Conservation (phyloP, 352 stramenopile species). For the Phytophthora litchii region DNA sequence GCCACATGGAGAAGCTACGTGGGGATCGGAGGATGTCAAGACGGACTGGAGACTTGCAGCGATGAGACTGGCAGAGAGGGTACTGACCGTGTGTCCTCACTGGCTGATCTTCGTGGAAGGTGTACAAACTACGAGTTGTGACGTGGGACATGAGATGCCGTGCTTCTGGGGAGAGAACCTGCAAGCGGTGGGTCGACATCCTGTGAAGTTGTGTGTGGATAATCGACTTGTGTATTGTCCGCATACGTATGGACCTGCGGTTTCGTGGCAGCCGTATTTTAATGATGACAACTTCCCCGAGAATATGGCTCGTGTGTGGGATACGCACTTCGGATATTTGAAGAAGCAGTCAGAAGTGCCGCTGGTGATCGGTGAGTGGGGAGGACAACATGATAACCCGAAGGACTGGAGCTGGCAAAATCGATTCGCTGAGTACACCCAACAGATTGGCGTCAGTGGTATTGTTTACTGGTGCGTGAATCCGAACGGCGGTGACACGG, state of each 20-base stretch:
- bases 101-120: slow-evolving; percentile 70
- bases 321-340: slow-evolving; percentile 61
- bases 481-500: slow-evolving; percentile 62
- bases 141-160: slow-evolving; percentile 31
- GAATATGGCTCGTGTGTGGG: slow-evolving; percentile 65
- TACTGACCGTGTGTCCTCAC: slow-evolving; percentile 36
- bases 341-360: slow-evolving; percentile 34
- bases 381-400: slow-evolving; percentile 41
- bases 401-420: slow-evolving; percentile 58
- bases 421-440: slow-evolving; percentile 48
- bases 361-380: slow-evolving; percentile 70
- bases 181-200: slow-evolving; percentile 26
- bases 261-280: slow-evolving; percentile 55
- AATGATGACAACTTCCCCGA: slow-evolving; percentile 35
- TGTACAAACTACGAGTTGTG: slow-evolving; percentile 42
- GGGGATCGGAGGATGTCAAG: slow-evolving; percentile 39
- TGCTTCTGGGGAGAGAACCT: slow-evolving; percentile 68
- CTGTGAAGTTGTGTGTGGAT: slow-evolving; percentile 36
- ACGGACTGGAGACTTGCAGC: slow-evolving; percentile 61
- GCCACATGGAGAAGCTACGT: slow-evolving; percentile 53
- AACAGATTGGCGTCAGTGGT: slow-evolving; percentile 45
- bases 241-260: slow-evolving; percentile 54
- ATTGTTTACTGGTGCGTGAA: slow-evolving; percentile 77
- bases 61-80: slow-evolving; percentile 24
- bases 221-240: slow-evolving; percentile 61